A percentile compares a stretch with the other conserved stretches of the same genome.
Conservation (phyloP, 495 filamentous ascomycete species). For the Trichoderma erinaceum region DNA sequence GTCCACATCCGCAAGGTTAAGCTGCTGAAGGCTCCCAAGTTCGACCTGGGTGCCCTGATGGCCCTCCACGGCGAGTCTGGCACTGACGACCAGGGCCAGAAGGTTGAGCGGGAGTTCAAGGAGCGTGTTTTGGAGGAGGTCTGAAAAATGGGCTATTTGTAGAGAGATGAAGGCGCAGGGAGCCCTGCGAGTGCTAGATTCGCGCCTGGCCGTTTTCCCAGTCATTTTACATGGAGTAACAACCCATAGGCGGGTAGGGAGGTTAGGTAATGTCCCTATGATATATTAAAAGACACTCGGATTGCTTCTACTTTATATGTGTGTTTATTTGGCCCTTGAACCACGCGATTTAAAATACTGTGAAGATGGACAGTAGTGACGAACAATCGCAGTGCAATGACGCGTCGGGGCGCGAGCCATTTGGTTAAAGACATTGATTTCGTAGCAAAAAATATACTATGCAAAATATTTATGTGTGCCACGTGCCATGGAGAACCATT, state of each 20-base stretch:
- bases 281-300: constrained; percentile 12
- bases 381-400: too few relatives aligned
- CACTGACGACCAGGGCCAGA: constrained; percentile 93
- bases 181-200: constrained; percentile 12
- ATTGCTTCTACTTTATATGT: not conserved
- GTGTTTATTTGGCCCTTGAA: not conserved
- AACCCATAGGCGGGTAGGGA: constrained; percentile 14
- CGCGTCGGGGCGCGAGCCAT: not conserved
- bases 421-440: not conserved
- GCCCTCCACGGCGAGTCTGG: constrained; percentile 93
- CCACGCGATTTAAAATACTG: not conserved
- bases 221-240: constrained; percentile 14
- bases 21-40: constrained; percentile 95
- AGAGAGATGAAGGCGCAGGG: constrained; percentile 6
- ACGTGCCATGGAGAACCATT: too few relatives aligned
- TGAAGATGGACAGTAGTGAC: too few relatives aligned
- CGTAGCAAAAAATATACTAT: too few relatives aligned
- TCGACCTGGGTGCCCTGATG: constrained; percentile 93
- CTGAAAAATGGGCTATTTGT: constrained; percentile 37
- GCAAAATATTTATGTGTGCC: too few relatives aligned
- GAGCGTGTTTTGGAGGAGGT: constrained; percentile 89
- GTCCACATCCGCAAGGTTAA: constrained; percentile 99
- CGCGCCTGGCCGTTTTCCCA: constrained; percentile 7
- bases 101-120: constrained; percentile 99
- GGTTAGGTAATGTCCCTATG: constrained; percentile 14